Evolutionary conservation across 139 green algal species (phyloP).

Genomic region (Marvania coccoides): DNA sequence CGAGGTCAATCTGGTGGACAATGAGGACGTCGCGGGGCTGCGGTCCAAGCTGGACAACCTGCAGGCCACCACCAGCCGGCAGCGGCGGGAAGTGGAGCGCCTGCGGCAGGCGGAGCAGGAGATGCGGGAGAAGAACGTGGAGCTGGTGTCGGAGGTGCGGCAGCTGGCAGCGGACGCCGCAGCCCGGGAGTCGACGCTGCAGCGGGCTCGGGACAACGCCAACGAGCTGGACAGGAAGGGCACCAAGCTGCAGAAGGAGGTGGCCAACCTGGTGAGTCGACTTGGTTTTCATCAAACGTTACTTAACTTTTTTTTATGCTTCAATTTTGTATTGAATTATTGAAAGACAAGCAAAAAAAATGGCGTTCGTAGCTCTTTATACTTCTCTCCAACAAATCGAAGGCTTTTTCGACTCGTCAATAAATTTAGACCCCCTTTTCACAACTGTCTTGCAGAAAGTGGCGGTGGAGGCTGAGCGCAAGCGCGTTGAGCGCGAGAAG

Average conservation of each 20-base stretch:
- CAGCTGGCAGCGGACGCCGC: not conserved
- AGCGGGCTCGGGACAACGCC: too few relatives aligned
- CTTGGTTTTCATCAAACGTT: not conserved
- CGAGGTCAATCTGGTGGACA: not conserved
- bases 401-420: not conserved
- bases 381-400: not conserved
- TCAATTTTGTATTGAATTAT: not conserved
- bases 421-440: too few relatives aligned
- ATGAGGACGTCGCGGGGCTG: not conserved
- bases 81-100: not conserved
- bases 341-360: not conserved
- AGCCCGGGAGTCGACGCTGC: too few relatives aligned
- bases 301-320: not conserved
- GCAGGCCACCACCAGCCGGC: not conserved
- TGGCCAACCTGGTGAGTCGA: constrained; percentile 1
- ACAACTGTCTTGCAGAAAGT: not conserved
- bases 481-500: not conserved
- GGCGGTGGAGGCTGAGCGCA: not conserved
- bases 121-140: constrained; percentile 5
- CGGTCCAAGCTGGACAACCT: not conserved
- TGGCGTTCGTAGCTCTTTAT: not conserved
- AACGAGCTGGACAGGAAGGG: not conserved
- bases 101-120: not conserved
- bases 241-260: not conserved
- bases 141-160: not conserved